Evolutionary conservation across 768 basidiomycete genomes (phyloP).

Genomic region (Amanita thiersii): DNA sequence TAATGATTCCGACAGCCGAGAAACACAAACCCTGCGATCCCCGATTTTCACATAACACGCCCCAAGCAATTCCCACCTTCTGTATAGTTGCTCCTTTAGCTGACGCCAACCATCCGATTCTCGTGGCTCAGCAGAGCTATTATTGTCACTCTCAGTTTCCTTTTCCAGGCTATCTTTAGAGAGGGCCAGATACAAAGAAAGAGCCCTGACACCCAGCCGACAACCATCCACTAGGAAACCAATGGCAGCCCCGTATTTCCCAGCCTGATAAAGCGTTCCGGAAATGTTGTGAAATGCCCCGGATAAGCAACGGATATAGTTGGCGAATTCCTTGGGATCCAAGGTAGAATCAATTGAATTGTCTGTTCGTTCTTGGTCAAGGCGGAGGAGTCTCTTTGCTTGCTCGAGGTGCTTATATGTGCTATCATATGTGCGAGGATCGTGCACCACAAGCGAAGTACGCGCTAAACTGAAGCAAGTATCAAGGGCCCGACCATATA

Average conservation of each 20-base stretch:
- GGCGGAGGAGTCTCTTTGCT: conserved; percentile 25
- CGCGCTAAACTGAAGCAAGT: conserved; percentile 48
- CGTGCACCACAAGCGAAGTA: conserved; percentile 25
- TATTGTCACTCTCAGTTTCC: conserved; percentile 14
- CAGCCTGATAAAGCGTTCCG: conserved; percentile 61
- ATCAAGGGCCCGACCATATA: conserved; percentile 37
- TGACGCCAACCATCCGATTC: conserved; percentile 43
- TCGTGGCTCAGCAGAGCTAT: conserved; percentile 16
- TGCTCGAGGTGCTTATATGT: conserved; percentile 40
- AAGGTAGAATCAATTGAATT: conserved; percentile 11
- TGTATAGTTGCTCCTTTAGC: conserved; percentile 56
- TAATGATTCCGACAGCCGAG: conserved; percentile 4
- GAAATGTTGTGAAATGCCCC: conserved; percentile 66
- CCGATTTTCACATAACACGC: conserved; percentile 73
- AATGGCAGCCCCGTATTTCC: conserved; percentile 52
- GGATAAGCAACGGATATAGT: conserved; percentile 61
- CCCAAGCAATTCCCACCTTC: conserved; percentile 76
- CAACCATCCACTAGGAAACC: conserved; percentile 63
- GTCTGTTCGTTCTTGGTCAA: conserved; percentile 11
- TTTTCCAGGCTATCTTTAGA: background rate
- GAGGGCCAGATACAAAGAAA: conserved; percentile 16
- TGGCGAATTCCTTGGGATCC: conserved; percentile 29
- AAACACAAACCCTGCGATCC: conserved; percentile 55
- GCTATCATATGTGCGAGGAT: conserved; percentile 37
- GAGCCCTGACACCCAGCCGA: conserved; percentile 38